Evolutionary conservation across 805 yeast genomes (phyloP).

Genomic region (Candida chilensis): DNA sequence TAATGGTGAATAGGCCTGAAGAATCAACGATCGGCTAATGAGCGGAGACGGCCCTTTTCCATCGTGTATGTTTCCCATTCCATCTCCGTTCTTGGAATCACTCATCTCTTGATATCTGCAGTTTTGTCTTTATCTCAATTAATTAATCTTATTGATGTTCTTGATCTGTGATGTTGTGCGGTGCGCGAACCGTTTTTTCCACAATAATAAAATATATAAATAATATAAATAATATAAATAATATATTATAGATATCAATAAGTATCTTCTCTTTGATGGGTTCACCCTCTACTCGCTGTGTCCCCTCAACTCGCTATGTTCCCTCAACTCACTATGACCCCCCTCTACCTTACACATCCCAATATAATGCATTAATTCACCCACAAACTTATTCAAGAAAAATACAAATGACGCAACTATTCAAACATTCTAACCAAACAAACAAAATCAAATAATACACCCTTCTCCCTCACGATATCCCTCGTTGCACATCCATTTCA

Average conservation of each 20-base stretch:
- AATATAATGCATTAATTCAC: too few species aligned
- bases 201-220: background rate
- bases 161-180: background rate
- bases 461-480: constrained; percentile 3
- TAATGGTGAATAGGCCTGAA: constrained; percentile 44
- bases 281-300: too few species aligned
- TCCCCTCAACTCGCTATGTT: too few species aligned
- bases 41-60: background rate
- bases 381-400: background rate
- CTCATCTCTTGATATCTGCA: background rate
- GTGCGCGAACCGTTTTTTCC: background rate
- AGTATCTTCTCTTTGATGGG: too few species aligned
- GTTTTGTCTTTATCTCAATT: background rate
- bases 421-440: background rate
- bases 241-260: background rate
- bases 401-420: background rate
- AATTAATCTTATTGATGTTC: background rate
- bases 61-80: background rate
- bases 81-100: background rate
- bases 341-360: too few species aligned
- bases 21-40: background rate
- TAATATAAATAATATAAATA: too few species aligned
- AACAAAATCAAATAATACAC: background rate
- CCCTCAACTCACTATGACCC: too few species aligned
- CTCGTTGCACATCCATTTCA: constrained; percentile 32